Evolutionary conservation across 2,329 filamentous ascomycete species (phyloP).

Genomic region (Westerdykella sp.): DNA sequence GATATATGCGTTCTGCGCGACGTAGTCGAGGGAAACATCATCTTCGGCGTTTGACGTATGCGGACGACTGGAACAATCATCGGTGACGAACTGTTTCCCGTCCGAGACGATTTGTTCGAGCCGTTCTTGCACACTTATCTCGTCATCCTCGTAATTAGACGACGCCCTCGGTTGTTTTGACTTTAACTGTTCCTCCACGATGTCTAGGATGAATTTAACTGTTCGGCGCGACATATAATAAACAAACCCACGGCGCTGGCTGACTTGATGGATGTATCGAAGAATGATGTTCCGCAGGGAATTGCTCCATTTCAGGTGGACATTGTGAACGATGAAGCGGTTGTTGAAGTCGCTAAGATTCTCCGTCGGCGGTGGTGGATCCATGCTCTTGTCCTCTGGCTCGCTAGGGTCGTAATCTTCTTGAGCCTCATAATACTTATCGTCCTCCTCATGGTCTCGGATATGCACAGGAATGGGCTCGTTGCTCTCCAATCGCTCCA

Average conservation of each 20-base stretch:
- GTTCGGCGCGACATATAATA: constrained; percentile 96
- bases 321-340: constrained; percentile 94
- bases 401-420: constrained; percentile 49
- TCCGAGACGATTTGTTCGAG: constrained; percentile 83
- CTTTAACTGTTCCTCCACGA: constrained; percentile 88
- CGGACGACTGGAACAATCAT: constrained; percentile 10
- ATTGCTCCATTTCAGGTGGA: constrained; percentile 98
- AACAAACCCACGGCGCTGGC: constrained; percentile 89
- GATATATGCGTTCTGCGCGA: constrained; percentile 88
- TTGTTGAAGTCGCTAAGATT: constrained; percentile 96
- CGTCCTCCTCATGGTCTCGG: constrained; percentile 39
- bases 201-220: constrained; percentile 96
- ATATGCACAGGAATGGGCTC: constrained; percentile 45
- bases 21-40: constrained; percentile 81
- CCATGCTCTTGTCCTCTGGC: constrained; percentile 47
- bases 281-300: constrained; percentile 90
- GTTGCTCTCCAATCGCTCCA: constrained; percentile 53
- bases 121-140: constrained; percentile 46
- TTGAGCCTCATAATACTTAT: constrained; percentile 44
- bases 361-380: constrained; percentile 66
- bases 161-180: constrained; percentile 38
- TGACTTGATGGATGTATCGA: constrained; percentile 94
- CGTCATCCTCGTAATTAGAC: constrained; percentile 11
- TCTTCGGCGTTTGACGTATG: constrained; percentile 7
- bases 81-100: constrained; percentile 71